Percentiles rank a stretch among this genome's conserved stretches.
These are phyloP conservation scores for Zarea fungicola DNA, from an alignment of 2,329 filamentous ascomycete genomes.

Conservation along the genomic window DNA sequence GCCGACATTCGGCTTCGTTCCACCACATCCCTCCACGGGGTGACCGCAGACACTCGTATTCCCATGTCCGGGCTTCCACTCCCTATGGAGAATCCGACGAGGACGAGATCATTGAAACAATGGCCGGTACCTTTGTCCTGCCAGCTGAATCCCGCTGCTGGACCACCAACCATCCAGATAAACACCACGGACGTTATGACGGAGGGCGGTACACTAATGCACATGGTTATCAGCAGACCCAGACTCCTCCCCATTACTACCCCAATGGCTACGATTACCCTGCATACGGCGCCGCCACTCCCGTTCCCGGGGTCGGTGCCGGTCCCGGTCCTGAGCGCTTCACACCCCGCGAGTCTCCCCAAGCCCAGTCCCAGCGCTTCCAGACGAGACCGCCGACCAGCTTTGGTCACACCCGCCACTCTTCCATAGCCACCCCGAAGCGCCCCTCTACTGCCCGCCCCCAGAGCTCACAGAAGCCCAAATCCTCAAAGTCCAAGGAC, in stretches of 20 bases:
- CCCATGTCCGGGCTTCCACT: conserved; percentile 54
- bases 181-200: conserved; percentile 40
- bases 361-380: conserved; percentile 32
- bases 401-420: conserved; percentile 40
- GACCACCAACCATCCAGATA: conserved; percentile 26
- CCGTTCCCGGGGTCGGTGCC: background rate
- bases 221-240: conserved; percentile 50
- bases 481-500: conserved; percentile 31
- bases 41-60: conserved; percentile 53
- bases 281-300: conserved; percentile 29
- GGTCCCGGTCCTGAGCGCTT: conserved; percentile 10
- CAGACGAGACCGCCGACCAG: conserved; percentile 36
- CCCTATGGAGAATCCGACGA: conserved; percentile 60
- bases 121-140: conserved; percentile 49
- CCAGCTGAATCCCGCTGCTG: conserved; percentile 42
- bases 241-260: conserved; percentile 20
- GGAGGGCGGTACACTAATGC: conserved; percentile 55
- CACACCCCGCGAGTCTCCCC: conserved; percentile 36
- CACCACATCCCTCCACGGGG: conserved; percentile 34
- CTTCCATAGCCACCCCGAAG: conserved; percentile 45
- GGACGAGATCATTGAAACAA: conserved; percentile 53
- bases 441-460: conserved; percentile 50
- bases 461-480: conserved; percentile 30
- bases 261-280: conserved; percentile 31
- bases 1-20: conserved; percentile 31